A percentile compares a stretch with the other conserved stretches of the same genome.
These are phyloP conservation scores for Aspergillus viridinutans DNA, from an alignment of 2,329 filamentous ascomycete species.

Conservation along the genomic window DNA sequence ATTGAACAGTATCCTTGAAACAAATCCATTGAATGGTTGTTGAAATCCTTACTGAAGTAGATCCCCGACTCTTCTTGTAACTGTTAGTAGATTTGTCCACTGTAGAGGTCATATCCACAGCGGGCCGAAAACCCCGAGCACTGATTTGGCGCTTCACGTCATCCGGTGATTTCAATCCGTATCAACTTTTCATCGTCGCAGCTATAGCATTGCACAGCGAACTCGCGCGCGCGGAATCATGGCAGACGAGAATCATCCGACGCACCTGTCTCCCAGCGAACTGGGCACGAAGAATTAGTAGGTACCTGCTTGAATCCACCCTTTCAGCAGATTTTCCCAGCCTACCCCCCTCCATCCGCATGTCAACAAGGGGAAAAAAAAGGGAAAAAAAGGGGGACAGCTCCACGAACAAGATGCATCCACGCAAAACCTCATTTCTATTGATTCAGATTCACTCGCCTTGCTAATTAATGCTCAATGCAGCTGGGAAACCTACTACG, in stretches of 20 bases:
- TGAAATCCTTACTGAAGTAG: neutral
- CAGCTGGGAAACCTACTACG: constrained; percentile 62
- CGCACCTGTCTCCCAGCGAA: constrained; percentile 68
- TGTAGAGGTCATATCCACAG: neutral
- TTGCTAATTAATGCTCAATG: neutral
- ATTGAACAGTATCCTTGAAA: neutral
- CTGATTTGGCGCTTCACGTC: neutral
- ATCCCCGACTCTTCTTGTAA: neutral
- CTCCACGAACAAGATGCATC: neutral
- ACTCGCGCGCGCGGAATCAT: constrained; percentile 8
- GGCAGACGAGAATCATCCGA: constrained; percentile 44
- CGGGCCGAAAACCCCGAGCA: neutral
- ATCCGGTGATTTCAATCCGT: neutral
- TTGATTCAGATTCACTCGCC: neutral
- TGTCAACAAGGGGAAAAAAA: neutral
- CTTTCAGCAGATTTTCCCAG: neutral
- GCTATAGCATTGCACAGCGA: neutral
- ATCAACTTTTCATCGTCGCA: neutral
- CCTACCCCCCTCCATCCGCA: constrained; percentile 3
- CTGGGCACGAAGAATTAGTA: constrained; percentile 92
- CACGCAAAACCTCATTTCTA: constrained; percentile 1
- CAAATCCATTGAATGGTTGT: neutral
- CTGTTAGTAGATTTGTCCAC: neutral
- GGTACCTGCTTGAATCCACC: constrained; percentile 28
- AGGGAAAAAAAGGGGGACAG: neutral